A percentile compares a stretch with the other conserved stretches of the same genome.
These are phyloP conservation scores for Globisporangium mamillatum DNA, from an alignment of 352 stramenopile species.

Conservation along the genomic window DNA sequence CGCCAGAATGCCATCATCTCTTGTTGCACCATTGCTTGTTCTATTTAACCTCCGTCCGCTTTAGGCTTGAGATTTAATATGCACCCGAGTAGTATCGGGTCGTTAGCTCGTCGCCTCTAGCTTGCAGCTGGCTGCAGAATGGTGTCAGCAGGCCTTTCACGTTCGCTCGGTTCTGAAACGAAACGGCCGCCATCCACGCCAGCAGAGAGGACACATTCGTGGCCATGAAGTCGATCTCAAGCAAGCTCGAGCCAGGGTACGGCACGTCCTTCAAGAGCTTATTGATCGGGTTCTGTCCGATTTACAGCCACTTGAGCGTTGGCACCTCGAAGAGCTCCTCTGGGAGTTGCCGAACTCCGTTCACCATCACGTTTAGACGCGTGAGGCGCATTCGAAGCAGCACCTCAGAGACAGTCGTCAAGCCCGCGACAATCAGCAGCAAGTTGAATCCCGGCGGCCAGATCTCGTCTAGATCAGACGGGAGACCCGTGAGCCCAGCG, in stretches of 20 bases:
- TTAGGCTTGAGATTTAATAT: too few relatives aligned
- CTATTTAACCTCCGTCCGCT: too few relatives aligned
- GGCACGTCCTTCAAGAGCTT: not conserved
- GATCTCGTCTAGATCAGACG: constrained; percentile 16
- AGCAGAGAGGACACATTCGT: constrained; percentile 16
- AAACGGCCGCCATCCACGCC: constrained; percentile 2
- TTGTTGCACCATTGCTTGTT: too few relatives aligned
- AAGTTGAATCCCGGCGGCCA: constrained; percentile 9
- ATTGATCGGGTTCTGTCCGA: constrained; percentile 5
- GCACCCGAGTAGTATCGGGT: too few relatives aligned
- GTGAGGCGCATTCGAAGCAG: not conserved
- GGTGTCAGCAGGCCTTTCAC: not conserved
- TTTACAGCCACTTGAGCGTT: constrained; percentile 7
- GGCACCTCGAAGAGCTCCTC: constrained; percentile 8
- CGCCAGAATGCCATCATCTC: too few relatives aligned
- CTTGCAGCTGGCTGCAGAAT: not conserved
- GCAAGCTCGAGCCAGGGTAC: not conserved
- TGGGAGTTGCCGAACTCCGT: not conserved
- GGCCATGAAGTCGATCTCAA: constrained; percentile 4
- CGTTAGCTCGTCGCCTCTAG: not conserved
- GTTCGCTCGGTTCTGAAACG: not conserved
- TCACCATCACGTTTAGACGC: not conserved
- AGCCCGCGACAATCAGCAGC: not conserved
- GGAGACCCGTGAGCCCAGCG: constrained; percentile 1
- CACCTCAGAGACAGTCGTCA: constrained; percentile 3